Evolutionary conservation across 1,284 basidiomycete species (phyloP), one percentile per base, ranked within the genome.

Genomic region (Bondarzewia mesenterica): DNA sequence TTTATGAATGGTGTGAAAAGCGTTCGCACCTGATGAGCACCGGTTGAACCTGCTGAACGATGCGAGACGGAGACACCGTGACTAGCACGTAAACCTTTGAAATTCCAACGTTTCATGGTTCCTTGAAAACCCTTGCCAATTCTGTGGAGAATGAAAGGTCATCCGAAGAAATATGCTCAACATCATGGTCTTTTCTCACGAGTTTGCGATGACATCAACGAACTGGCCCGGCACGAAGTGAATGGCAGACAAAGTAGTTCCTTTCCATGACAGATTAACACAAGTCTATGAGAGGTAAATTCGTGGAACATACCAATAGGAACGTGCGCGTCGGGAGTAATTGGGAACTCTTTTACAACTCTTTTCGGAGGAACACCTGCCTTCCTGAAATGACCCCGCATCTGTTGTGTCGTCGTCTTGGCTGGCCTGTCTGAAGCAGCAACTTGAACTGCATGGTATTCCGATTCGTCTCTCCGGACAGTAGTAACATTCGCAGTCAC

Each of bases 141-240:
- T 4, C 93, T 96, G 57, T 5, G 54, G 23, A 46, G 42, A n/a
- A 53, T 50, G 51, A 36, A 41, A 53, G 18, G 14, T 15, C 12
- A 15, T 16, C 23, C 25, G 20, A 12, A 45, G 38, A 22, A 15
- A 7, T 40, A 8, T 40, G 38, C n/a, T 40, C n/a, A 35, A 8
- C n/a, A 8, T 8, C 32, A 8, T 8, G 32, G n/a, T 8, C 32
- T n/a, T 8, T 8, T 8, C 8, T 16, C 66, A 96, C 89, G 91
- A 91, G 56, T 89, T 93, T 10, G 89, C 91, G 52, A 90, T 77
- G 2, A 96, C 91, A 67, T 99, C 96, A 16, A 99, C 91, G 64
- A 79, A 92, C 66, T 99, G 96, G 0, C 96, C 96, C 0, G 96
- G 96, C 14, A 99, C 95, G 62, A 97, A 99, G 69, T 99, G 96